phyloP scores from a whole-genome alignment of 257 asterid genomes.

The Cinchona pubescens region DNA sequence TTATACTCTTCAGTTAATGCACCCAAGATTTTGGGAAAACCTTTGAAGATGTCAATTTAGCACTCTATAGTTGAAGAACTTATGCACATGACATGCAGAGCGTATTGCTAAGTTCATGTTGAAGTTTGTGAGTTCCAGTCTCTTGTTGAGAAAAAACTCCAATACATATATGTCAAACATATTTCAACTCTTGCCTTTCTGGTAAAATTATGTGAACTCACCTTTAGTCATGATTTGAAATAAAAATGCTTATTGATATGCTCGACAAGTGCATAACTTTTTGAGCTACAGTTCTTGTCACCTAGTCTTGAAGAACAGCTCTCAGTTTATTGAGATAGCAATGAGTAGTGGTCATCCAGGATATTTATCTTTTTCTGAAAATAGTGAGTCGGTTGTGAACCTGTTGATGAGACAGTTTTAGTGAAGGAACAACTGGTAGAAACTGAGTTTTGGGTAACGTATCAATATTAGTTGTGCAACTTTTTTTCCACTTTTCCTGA shows the following conservation, averaged over 20 bases:
- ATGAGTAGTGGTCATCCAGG: background rate
- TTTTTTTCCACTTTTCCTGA: background rate
- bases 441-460: background rate
- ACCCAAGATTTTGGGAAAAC: background rate
- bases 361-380: background rate
- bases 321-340: background rate
- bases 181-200: background rate
- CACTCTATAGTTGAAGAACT: background rate
- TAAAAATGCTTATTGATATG: background rate
- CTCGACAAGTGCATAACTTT: background rate
- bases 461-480: background rate
- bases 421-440: background rate
- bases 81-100: background rate
- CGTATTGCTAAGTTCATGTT: background rate
- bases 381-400: background rate
- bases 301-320: background rate
- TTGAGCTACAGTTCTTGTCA: background rate
- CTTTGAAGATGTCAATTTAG: background rate
- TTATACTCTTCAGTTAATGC: background rate
- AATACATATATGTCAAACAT: background rate
- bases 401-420: background rate
- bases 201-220: background rate
- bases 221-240: background rate
- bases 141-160: background rate
- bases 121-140: background rate